Evolutionary conservation across 1,139 yeast genomes (phyloP), one percentile per base, ranked within the genome.

Genomic region (Nematodospora anomalae): DNA sequence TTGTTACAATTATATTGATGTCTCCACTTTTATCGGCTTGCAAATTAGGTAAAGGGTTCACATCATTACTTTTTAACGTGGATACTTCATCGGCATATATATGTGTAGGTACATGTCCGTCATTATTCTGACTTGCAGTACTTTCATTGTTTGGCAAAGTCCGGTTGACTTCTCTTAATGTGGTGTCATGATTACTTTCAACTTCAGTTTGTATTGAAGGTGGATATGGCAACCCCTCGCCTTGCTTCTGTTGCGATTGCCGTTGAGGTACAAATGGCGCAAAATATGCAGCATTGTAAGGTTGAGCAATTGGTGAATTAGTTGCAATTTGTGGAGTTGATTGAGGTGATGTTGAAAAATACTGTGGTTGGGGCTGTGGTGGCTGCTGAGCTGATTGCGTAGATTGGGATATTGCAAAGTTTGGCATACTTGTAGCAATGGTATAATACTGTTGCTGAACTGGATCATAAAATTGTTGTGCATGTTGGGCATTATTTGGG

Each of bases 371-470:
- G 9, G 61, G 62, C 16, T 28, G 26, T 20, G 16, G 15, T 16
- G 26, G 11, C 27, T 14, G 40, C 23, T 29, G 39, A 22, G 18
- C 34, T 7, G 12, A 9, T 12, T 15, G 20, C 1, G 27, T 11
- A 12, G 30, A 13, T 40, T 64, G 70, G 60, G 71, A 68, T 44
- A 55, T 61, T 8, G 55, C 24, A 18, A 18, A 8, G 8, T 20
- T 28, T 8, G 46, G 62, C 6, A 45, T 28, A 15, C 46, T 36
- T n/a, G 74, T 73, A 13, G 71, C 61, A 29, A 69, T 57, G 8
- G 71, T 70, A 43, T 59, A 70, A 43, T 63, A 70, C 40, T 70
- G 74, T 47, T 70, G 75, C 50, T 65, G 72, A 10, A 67, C 67
- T 2, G 74, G 75, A 44, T 71, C 75, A 46, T 67, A 70, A 43